phyloP scores from a whole-genome alignment of 2,329 filamentous ascomycete species.

The Sporothrix protearum region DNA sequence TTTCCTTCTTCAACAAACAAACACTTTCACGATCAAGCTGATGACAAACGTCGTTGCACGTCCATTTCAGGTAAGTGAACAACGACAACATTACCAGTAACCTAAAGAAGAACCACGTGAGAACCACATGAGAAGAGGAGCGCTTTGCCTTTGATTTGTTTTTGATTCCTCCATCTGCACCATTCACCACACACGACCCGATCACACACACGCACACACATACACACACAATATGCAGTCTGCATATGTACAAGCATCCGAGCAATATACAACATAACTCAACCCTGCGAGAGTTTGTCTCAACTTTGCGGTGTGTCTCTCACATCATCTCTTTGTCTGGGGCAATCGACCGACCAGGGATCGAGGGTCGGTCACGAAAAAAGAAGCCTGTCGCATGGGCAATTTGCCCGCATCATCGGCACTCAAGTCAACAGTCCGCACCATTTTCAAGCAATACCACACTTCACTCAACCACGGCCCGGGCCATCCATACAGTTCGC shows the following conservation, averaged over 20 bases:
- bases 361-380: neutral
- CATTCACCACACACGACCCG: neutral
- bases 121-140: neutral
- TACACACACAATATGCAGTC: neutral
- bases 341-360: neutral
- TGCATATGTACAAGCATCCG: neutral
- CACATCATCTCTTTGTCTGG: slow-evolving; percentile 4
- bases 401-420: neutral
- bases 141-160: neutral
- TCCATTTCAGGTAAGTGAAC: neutral
- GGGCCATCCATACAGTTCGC: neutral
- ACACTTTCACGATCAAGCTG: neutral
- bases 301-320: neutral
- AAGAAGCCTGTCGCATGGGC: neutral
- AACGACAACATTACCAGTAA: neutral
- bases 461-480: slow-evolving; percentile 1
- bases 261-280: neutral
- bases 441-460: neutral
- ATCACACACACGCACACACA: neutral
- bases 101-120: neutral
- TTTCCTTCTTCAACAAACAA: neutral
- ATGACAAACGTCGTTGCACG: slow-evolving; percentile 5
- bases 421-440: neutral
- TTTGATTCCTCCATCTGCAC: neutral
- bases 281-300: neutral